A percentile compares a stretch with the other conserved stretches of the same genome.
phyloP scores from a whole-genome alignment of 1,284 basidiomycete genomes.

The Puccinia sorghi region DNA sequence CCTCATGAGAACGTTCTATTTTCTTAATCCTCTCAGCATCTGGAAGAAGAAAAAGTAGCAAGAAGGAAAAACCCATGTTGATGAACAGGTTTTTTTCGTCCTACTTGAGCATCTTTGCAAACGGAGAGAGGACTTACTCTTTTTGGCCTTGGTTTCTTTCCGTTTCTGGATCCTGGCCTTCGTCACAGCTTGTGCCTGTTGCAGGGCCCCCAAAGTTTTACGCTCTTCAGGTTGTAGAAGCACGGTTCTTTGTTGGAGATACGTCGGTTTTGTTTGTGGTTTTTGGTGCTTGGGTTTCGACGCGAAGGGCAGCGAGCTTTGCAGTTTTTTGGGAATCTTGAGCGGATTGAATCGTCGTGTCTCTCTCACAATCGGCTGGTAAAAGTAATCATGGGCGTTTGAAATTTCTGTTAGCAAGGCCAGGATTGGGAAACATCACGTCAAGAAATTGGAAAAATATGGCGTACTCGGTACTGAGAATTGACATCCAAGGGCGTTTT shows the following conservation, averaged over 20 bases:
- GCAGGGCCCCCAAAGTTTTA: constrained; percentile 84
- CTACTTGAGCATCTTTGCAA: too few relatives aligned
- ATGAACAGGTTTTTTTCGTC: too few relatives aligned
- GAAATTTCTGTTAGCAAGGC: constrained; percentile 4
- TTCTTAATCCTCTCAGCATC: constrained; percentile 44
- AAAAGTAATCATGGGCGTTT: not conserved
- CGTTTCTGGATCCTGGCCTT: constrained; percentile 79
- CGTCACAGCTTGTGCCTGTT: constrained; percentile 88
- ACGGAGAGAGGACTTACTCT: constrained; percentile 28
- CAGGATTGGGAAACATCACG: not conserved
- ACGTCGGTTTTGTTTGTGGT: constrained; percentile 73
- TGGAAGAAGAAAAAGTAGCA: not conserved
- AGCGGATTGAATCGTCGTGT: constrained; percentile 88
- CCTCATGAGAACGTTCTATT: constrained; percentile 22
- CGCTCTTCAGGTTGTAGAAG: constrained; percentile 93
- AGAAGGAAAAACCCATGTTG: too few relatives aligned
- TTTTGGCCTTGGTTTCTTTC: constrained; percentile 75
- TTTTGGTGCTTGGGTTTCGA: constrained; percentile 85
- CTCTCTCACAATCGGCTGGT: constrained; percentile 69
- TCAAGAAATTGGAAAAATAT: not conserved
- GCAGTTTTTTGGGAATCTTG: constrained; percentile 81
- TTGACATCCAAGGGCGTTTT: constrained; percentile 81
- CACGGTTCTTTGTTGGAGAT: constrained; percentile 87
- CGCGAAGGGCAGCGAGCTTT: constrained; percentile 83
- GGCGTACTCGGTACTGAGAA: constrained; percentile 75